Evolutionary conservation across 2,329 filamentous ascomycete genomes (phyloP).

Genomic region (Sclerotinia minor): DNA sequence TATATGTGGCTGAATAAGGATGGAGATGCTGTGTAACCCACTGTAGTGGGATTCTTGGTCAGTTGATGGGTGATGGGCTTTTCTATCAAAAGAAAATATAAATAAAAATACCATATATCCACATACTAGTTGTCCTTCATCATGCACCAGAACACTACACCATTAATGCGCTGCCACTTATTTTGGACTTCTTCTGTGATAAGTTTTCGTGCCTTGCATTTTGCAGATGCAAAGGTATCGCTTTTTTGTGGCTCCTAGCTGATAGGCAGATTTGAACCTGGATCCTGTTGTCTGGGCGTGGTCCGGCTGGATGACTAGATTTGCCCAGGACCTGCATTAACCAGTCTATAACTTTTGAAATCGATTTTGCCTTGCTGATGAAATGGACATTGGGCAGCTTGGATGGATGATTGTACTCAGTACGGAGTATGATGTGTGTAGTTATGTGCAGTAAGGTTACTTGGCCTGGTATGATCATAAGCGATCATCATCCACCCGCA

Average conservation of each 20-base stretch:
- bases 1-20: background rate
- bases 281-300: background rate
- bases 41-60: constrained; percentile 7
- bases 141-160: background rate
- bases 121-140: background rate
- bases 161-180: constrained; percentile 8
- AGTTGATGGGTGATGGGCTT: constrained; percentile 11
- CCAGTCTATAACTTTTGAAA: background rate
- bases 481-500: background rate
- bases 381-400: background rate
- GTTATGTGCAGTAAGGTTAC: background rate
- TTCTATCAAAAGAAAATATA: too few species aligned
- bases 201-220: constrained; percentile 25
- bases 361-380: background rate
- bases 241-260: constrained; percentile 5
- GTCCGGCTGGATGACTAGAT: background rate
- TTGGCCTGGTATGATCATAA: background rate
- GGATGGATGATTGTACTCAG: background rate
- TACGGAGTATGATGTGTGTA: background rate
- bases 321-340: constrained; percentile 7
- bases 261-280: background rate
- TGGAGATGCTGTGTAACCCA: constrained; percentile 5
- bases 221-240: constrained; percentile 19
- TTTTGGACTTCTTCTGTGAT: constrained; percentile 1
- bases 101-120: background rate